Evolutionary conservation across 495 filamentous ascomycete species (phyloP), one percentile per base, ranked within the genome.

Genomic region (Lophiostoma macrostomum): DNA sequence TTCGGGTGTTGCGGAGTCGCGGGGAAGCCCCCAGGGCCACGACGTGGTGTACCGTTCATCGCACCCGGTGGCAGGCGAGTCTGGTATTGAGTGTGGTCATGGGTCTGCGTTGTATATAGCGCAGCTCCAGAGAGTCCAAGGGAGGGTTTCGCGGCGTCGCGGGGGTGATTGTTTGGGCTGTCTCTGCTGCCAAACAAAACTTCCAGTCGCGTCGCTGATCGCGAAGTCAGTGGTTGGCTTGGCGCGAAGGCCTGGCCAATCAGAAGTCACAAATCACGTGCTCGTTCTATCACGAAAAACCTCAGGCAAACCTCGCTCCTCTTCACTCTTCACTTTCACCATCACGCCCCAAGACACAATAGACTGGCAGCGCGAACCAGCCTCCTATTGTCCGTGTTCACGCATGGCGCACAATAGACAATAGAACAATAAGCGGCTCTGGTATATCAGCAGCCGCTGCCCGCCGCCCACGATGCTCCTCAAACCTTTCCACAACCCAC

Each of bases 21-120:
- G 53, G 84, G 84, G 60, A 80, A 87, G 50, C 84, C 82, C 34
- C 56, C 60, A 72, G 84, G 87, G 63, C 81, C 75, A 67, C 87
- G 77, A 68, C 79, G 80, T 65, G 84, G 84, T 74, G 84, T 88
- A 64, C 75, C 77, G 75, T 78, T 83, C 85, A 87, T 88, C 71
- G 79, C 80, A 83, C 80, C 69, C 29, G 24, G 60, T 63, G 20
- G 53, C 25, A 32, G 47, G 14, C 38, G 14, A 41, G 14, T 13
- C 16, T 20, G 11, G 25, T 40, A 14, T 18, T 37, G 49, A 24
- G 35, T 12, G 19, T 19, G n/a, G 52, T 46, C 41, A 55, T 55
- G 35, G 41, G 27, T 38, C 22, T 30, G 41, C 23, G 23, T 13
- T 29, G 29, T 20, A 16, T 5, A 12, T 11, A 14, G 13, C 10